These are phyloP conservation scores for Ceratobasidium sp. DNA, from an alignment of 1,284 basidiomycete species.

Conservation along the genomic window DNA sequence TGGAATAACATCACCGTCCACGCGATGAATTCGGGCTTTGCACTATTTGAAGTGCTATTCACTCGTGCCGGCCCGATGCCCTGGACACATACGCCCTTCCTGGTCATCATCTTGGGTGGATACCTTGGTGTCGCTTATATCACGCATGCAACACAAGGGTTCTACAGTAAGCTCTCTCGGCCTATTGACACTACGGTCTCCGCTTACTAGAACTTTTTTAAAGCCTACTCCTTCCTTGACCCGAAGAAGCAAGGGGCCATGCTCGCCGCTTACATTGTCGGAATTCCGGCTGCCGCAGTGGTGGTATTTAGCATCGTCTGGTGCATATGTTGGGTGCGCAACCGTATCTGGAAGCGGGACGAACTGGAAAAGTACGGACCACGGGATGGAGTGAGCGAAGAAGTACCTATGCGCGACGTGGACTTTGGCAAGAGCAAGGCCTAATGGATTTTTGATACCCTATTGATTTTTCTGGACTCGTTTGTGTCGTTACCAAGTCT, in stretches of 20 bases:
- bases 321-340: slow-evolving; percentile 49
- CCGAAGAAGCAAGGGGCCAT: slow-evolving; percentile 56
- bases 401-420: slow-evolving; percentile 12
- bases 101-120: slow-evolving; percentile 64
- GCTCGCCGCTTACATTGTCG: slow-evolving; percentile 67
- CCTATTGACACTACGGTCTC: background rate
- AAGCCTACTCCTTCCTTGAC: slow-evolving; percentile 65
- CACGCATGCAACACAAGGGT: slow-evolving; percentile 67
- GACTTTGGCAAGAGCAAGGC: slow-evolving; percentile 15
- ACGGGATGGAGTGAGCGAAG: slow-evolving; percentile 24
- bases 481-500: no score
- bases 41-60: slow-evolving; percentile 69
- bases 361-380: slow-evolving; percentile 28
- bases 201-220: background rate
- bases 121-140: slow-evolving; percentile 78
- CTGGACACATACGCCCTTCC: slow-evolving; percentile 65
- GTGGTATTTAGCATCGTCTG: slow-evolving; percentile 61
- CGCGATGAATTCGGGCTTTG: slow-evolving; percentile 69
- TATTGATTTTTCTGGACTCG: no score
- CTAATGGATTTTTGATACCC: background rate
- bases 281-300: slow-evolving; percentile 63
- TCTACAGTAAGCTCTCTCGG: slow-evolving; percentile 65
- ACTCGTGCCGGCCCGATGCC: slow-evolving; percentile 66
- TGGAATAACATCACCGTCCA: slow-evolving; percentile 74
- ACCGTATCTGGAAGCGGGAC: slow-evolving; percentile 33